Conservation (phyloP, 2,329 filamentous ascomycete species). For the Verticillium albo-atrum region DNA sequence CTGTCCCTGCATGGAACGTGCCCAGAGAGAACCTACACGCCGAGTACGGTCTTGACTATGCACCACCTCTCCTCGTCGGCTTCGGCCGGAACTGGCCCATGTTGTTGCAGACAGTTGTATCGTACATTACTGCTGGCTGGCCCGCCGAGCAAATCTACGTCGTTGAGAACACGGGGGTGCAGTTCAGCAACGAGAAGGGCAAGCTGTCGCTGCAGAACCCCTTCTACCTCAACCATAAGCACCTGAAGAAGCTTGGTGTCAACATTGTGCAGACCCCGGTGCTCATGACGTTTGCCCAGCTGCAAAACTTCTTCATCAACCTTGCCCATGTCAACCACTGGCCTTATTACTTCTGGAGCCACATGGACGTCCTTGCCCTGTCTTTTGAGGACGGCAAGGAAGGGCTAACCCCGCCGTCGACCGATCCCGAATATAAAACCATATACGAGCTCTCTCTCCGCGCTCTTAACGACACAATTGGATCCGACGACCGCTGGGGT, state of each 20-base stretch:
- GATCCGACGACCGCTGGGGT: conserved; percentile 38
- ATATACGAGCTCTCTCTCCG: conserved; percentile 34
- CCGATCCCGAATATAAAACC: conserved; percentile 31
- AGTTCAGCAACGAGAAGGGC: conserved; percentile 45
- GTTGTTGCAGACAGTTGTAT: conserved; percentile 50
- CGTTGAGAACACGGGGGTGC: conserved; percentile 55
- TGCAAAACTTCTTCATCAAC: conserved; percentile 49
- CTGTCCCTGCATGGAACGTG: conserved; percentile 39
- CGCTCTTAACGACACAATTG: conserved; percentile 25
- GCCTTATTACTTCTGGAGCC: conserved; percentile 51
- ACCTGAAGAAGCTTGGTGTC: conserved; percentile 46
- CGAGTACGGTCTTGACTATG: conserved; percentile 28
- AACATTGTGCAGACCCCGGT: conserved; percentile 46
- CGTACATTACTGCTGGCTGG: conserved; percentile 57
- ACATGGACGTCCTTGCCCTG: conserved; percentile 47
- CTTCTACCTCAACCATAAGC: conserved; percentile 49
- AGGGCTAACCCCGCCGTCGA: conserved; percentile 16
- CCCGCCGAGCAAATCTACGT: conserved; percentile 52
- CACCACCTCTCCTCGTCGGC: conserved; percentile 52
- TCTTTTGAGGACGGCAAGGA: conserved; percentile 31
- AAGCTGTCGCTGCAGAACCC: conserved; percentile 49
- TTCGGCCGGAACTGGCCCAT: conserved; percentile 54
- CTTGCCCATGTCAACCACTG: conserved; percentile 38
- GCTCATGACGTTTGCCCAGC: conserved; percentile 48
- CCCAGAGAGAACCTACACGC: conserved; percentile 31